phyloP scores from a whole-genome alignment of 2,329 filamentous ascomycete genomes.

The Neonectria sp. region DNA sequence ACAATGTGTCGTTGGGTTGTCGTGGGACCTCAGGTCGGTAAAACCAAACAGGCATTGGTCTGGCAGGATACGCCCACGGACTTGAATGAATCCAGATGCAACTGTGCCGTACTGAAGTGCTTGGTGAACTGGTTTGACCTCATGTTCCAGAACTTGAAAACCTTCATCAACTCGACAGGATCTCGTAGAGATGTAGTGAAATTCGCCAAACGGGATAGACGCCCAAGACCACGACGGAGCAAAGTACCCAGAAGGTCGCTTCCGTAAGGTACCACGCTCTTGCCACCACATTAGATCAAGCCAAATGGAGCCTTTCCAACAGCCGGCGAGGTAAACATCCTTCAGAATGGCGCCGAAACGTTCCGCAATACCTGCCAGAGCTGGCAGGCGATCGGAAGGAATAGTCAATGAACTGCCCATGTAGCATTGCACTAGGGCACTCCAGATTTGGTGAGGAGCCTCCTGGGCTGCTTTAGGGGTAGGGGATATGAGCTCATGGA shows the following conservation, averaged over 20 bases:
- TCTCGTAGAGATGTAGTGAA: not conserved
- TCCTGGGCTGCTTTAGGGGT: not conserved
- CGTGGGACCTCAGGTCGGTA: too few species aligned
- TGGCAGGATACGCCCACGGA: not conserved
- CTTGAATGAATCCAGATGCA: not conserved
- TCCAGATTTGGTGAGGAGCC: not conserved
- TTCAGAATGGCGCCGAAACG: not conserved
- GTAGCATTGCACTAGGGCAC: not conserved
- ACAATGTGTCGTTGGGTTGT: not conserved
- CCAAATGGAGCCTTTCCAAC: not conserved
- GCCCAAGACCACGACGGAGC: not conserved
- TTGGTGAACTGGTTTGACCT: not conserved
- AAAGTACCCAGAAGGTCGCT: not conserved
- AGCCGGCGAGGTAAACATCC: not conserved
- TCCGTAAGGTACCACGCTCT: not conserved
- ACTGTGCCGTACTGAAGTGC: not conserved
- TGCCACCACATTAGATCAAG: not conserved
- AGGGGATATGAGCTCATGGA: not conserved
- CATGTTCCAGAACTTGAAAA: not conserved
- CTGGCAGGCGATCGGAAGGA: not conserved
- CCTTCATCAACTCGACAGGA: not conserved
- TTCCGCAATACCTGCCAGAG: not conserved
- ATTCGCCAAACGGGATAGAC: not conserved
- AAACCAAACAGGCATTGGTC: not conserved
- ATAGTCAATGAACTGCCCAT: not conserved